A percentile compares a stretch with the other conserved stretches of the same genome.
phyloP scores from a whole-genome alignment of 73 alveolate species.

The Tetrahymena thermophila region DNA sequence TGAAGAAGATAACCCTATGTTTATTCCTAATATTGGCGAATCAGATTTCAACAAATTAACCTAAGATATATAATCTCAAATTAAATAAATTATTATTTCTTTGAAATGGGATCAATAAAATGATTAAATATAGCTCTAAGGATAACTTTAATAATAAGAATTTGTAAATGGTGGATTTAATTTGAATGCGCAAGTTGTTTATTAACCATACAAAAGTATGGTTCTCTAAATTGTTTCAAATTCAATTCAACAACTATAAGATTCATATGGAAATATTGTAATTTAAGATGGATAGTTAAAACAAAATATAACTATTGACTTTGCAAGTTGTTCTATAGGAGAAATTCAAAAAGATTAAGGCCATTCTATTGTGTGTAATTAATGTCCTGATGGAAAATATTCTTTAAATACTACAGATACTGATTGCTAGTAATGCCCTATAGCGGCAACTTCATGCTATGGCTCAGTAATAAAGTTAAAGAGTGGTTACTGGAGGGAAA shows the following conservation, averaged over 20 bases:
- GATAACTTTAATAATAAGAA: neutral
- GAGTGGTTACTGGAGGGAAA: neutral
- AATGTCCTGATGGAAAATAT: neutral
- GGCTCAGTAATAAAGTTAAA: neutral
- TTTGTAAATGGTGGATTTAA: neutral
- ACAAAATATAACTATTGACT: neutral
- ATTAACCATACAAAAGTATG: neutral
- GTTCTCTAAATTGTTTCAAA: neutral
- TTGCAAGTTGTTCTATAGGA: neutral
- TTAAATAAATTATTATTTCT: neutral
- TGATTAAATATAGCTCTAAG: neutral
- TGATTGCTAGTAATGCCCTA: neutral
- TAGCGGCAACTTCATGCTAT: neutral
- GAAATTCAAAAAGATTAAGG: neutral
- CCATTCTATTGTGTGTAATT: neutral
- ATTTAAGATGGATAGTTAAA: neutral
- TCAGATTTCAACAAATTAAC: too few species aligned
- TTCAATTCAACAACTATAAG: neutral
- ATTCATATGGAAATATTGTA: neutral
- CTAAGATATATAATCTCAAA: neutral
- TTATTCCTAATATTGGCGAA: neutral
- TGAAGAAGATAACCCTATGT: neutral
- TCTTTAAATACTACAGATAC: neutral
- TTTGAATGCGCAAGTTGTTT: too few species aligned
- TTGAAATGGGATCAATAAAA: neutral